These are phyloP conservation scores for Geotrichum candidum DNA, from an alignment of 1,139 yeast species.

Conservation along the genomic window DNA sequence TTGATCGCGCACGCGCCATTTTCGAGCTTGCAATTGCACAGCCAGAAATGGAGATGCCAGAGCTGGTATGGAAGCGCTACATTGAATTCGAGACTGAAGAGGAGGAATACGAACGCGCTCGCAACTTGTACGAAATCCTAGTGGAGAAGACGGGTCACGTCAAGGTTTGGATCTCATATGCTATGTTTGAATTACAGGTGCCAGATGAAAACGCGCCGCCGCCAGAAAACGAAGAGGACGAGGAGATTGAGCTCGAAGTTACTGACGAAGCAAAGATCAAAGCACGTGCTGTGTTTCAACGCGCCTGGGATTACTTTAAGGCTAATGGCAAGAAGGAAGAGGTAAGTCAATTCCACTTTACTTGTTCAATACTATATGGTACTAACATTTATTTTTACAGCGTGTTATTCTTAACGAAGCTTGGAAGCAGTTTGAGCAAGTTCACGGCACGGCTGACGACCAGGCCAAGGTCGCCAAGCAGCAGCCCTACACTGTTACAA, in stretches of 20 bases:
- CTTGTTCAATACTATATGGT: neutral
- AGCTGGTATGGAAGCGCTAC: conserved; percentile 45
- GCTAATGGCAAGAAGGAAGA: conserved; percentile 38
- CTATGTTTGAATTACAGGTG: conserved; percentile 64
- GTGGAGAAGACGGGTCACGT: conserved; percentile 37
- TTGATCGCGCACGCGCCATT: conserved; percentile 58
- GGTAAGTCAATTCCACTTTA: conserved; percentile 1
- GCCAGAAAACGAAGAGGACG: conserved; percentile 31
- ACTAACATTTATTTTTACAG: conserved; percentile 1
- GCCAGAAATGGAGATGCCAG: conserved; percentile 35
- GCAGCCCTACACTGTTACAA: conserved; percentile 54
- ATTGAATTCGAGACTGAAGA: conserved; percentile 59
- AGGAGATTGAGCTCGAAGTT: conserved; percentile 44
- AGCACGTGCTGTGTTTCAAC: conserved; percentile 52
- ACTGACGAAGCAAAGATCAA: conserved; percentile 47
- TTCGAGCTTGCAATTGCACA: conserved; percentile 46
- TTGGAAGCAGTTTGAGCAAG: conserved; percentile 57
- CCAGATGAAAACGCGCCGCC: conserved; percentile 40
- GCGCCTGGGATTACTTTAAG: conserved; percentile 48
- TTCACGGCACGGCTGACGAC: conserved; percentile 49
- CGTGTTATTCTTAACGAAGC: conserved; percentile 57
- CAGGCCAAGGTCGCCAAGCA: conserved; percentile 39
- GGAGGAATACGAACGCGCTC: conserved; percentile 51
- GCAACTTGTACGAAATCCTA: conserved; percentile 46
- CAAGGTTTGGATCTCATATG: conserved; percentile 59